Base-by-base conservation (phyloP, 2,329 filamentous ascomycete genomes). In the Cladosporium sp. region DNA sequence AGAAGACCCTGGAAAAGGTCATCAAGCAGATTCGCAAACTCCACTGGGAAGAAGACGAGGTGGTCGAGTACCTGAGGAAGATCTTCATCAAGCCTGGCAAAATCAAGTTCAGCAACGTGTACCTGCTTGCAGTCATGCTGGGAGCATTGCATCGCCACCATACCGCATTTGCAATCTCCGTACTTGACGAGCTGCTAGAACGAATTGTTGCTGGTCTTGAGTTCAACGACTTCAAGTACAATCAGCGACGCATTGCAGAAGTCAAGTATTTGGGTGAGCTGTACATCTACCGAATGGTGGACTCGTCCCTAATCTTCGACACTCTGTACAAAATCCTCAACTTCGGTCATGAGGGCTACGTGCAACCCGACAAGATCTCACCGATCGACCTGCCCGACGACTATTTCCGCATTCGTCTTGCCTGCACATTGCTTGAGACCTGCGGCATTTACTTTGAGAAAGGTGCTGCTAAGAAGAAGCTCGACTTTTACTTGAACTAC, bases 201-300 rank as follows among this genome's bases (percentile, higher is more conserved):
- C 90, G 91, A 6, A 90, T 99, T 69, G 90, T 86, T 0, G 86
- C 96, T 69, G 95, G 95, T 1, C 83, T 99, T 2, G 95, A 99
- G 78, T 88, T 93, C 71, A 98, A 98, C 72, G 95, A 99, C 76
- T 99, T 97, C 84, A 93, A 96, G 73, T 96, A 93, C 80, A 97
- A 96, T 75, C 95, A 99, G 79, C 90, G 93, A 67, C 90, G 95
- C 26, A 89, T 99, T 68, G 92, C 96, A 2, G 94, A 98, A 78
- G 92, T 97, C 74, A 98, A 97, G 76, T 99, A 97, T 76, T 84
- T 99, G 5, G 93, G 92, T 26, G 95, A 99, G 78, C 86, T 99
- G 11, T 99, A 99, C 81, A 97, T 97, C 74, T 99, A 98, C 77
- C 91, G 95, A 65, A 92, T 99, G 87, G 86, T 99, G 44, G 95